Percentiles rank a stretch among this genome's conserved stretches.
Evolutionary conservation across 495 filamentous ascomycete genomes (phyloP).

Genomic region (Rostrohypoxylon terebratum): DNA sequence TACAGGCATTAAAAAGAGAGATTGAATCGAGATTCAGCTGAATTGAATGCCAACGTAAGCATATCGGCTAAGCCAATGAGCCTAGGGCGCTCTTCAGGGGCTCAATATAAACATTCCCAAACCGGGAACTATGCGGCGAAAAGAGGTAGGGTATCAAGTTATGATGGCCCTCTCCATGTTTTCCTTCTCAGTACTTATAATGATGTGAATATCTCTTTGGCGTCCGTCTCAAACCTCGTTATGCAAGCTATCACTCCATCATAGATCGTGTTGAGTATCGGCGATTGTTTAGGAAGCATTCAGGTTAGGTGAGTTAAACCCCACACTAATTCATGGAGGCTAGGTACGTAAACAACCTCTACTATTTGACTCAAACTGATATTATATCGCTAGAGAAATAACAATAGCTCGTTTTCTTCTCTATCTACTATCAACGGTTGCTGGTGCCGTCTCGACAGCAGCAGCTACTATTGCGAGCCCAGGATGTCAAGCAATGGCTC

Average conservation of each 20-base stretch:
- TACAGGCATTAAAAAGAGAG: not conserved
- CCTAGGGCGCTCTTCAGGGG: not conserved
- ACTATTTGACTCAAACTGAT: not conserved
- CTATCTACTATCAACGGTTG: not conserved
- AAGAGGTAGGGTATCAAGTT: not conserved
- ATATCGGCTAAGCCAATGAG: not conserved
- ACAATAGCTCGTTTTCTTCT: not conserved
- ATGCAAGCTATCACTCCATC: not conserved
- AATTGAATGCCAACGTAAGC: not conserved
- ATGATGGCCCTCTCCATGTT: not conserved
- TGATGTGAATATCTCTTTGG: conserved; percentile 6
- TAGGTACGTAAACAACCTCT: not conserved
- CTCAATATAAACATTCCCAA: not conserved
- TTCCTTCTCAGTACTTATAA: not conserved
- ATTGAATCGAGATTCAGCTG: not conserved
- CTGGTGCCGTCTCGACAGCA: not conserved
- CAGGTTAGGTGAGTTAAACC: not conserved
- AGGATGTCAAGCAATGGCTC: conserved; percentile 5
- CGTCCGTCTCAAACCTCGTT: not conserved
- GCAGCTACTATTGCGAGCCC: conserved; percentile 10
- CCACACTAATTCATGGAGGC: not conserved
- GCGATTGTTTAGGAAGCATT: not conserved
- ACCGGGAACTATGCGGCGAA: not conserved
- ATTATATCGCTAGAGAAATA: not conserved
- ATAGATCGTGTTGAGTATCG: not conserved